Evolutionary conservation across 208 protist species (phyloP), one percentile per base, ranked within the genome.

Genomic region (Lotmaria passim): DNA sequence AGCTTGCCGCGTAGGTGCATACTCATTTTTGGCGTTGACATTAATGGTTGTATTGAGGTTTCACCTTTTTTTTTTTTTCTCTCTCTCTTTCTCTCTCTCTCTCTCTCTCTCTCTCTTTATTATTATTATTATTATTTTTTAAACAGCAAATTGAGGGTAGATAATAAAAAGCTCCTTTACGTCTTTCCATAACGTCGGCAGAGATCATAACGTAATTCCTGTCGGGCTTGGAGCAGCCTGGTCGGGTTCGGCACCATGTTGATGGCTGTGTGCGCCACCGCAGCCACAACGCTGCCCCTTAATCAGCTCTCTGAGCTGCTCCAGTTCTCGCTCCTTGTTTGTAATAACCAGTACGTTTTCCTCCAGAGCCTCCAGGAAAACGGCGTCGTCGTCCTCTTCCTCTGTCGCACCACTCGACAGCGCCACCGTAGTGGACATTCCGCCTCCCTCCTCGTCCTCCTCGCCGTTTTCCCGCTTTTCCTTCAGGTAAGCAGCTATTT

Each of bases 401-500:
- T 65, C 62, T 1, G 41, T 11, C 15, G 17, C 55, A 6, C 70
- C 62, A 41, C 47, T 59, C 14, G 62, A 47, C 14, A 67, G 44
- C 10, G 59, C 70, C 0, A 59, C 58, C 62, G 65, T 52, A 19
- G 61, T 57, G n/a, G 30, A 26, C 44, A 58, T 38, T 24, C 62
- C 70, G 12, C 62, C 46, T 31, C 46, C 62, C 6, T 57, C 70
- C 26, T 76, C 70, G 26, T 64, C 36, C 28, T 58, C 46, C 7
- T 15, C 59, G 15, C 56, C 33, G 8, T 58, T 65, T 31, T 70
- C 31, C 14, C 57, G 23, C 24, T 65, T 44, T 23, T 70, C 55
- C 17, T n/a, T 63, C 41, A 76, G 47, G 26, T 76, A 76, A 14
- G 53, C 44, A 33, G 62, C 70, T 61, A 95, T 92, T 48, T 89